Base-by-base conservation (phyloP, 108 stramenopile species). In the Pseudonitzschia multistriata region DNA sequence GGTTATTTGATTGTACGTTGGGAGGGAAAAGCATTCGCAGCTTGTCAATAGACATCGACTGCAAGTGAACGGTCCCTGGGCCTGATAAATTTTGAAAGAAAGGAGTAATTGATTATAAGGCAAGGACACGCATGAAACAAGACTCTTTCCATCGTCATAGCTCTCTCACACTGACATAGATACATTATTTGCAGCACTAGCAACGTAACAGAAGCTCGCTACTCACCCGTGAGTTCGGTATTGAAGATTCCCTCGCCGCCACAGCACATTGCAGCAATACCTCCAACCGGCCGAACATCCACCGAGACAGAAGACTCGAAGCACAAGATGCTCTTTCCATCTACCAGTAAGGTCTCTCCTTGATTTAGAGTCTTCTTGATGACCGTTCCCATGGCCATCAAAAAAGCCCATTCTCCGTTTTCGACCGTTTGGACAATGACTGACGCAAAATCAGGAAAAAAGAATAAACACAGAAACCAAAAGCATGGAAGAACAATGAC, bases 321-420 rank as follows among this genome's bases (percentile, higher is more conserved):
- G 62, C 73, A 74, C 29, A 86, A 56, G 37, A 86, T 52, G 59
- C 65, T 54, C 40, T 83, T 76, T 11, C 74, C 71, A 57, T 86
- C 85, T 2, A 83, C 74, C 17, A 83, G 49, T 13, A 86, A 55
- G 4, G 34, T 66, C 73, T 86, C 85, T 3, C 81, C 78, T 3
- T 33, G 29, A n/a, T 56, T 21, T 13, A 86, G 39, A 5, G 62
- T 74, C 69, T 74, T 79, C 29, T 70, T 70, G 42, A 79, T 42
- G 49, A 81, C 79, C 0, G 79, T 81, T 34, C 85, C 85, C 83
- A 83, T 84, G 27, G 85, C 82, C 73, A 79, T 80, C n/a, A 86
- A 34, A 69, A 83, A 86, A 30, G 76, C 77, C 75, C 74, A 80
- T 34, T 74, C 75, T 14, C 80, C 80, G 54, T 75, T 68, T 67